phyloP scores from a whole-genome alignment of 495 filamentous ascomycete genomes.

The Cercophora samala region DNA sequence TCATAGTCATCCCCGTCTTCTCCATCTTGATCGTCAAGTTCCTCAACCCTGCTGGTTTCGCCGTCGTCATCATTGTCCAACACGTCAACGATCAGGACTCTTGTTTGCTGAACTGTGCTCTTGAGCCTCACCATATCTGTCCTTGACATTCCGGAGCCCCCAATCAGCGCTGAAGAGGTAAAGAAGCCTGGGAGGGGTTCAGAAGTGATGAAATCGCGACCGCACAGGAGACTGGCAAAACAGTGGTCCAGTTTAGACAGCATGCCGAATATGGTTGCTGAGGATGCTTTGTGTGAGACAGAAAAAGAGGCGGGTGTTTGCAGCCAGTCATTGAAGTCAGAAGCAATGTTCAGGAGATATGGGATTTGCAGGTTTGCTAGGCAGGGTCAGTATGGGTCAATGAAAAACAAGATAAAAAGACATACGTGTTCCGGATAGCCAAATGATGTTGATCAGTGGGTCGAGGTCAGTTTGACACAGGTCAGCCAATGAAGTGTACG shows the following conservation, averaged over 20 bases:
- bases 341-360: conserved; percentile 73
- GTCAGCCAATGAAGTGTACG: conserved; percentile 67
- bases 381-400: not conserved
- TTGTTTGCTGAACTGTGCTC: conserved; percentile 66
- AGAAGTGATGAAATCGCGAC: conserved; percentile 62
- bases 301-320: conserved; percentile 58
- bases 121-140: conserved; percentile 83
- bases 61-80: conserved; percentile 46
- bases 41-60: conserved; percentile 33
- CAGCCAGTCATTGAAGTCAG: conserved; percentile 63
- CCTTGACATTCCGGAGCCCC: conserved; percentile 53
- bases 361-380: conserved; percentile 79
- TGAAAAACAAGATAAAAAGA: not conserved
- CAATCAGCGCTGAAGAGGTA: conserved; percentile 32
- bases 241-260: conserved; percentile 74
- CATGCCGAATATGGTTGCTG: conserved; percentile 59
- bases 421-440: conserved; percentile 80
- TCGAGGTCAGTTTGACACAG: conserved; percentile 64
- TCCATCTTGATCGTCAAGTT: conserved; percentile 37
- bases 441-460: conserved; percentile 68
- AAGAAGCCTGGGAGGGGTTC: conserved; percentile 62
- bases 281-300: conserved; percentile 29
- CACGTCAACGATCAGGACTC: conserved; percentile 62
- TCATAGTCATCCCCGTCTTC: conserved; percentile 25
- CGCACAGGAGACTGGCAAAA: conserved; percentile 68